Conservation (phyloP, 108 stramenopile species). For the Pseudonitzschia multiseries region DNA sequence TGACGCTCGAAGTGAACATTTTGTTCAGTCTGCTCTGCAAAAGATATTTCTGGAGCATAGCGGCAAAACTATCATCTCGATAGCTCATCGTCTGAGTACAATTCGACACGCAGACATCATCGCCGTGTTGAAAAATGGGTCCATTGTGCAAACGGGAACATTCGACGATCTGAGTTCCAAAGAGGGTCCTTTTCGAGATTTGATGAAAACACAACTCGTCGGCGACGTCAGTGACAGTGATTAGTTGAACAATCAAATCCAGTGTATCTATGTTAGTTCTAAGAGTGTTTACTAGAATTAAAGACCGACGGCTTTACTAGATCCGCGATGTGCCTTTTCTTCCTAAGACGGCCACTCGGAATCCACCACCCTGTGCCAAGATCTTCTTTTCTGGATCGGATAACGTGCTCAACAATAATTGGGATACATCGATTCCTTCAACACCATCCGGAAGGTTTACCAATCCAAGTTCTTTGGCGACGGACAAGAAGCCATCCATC, state of each 20-base stretch:
- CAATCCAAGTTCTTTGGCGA: constrained; percentile 34
- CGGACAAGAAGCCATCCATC: constrained; percentile 59
- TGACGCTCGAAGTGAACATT: constrained; percentile 87
- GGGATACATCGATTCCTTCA: constrained; percentile 8
- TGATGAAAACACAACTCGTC: constrained; percentile 51
- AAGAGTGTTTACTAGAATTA: neutral
- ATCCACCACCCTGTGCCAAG: constrained; percentile 11
- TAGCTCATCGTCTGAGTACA: constrained; percentile 87
- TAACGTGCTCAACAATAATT: neutral
- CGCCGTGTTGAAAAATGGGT: constrained; percentile 80
- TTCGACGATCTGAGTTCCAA: constrained; percentile 49
- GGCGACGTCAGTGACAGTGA: constrained; percentile 17
- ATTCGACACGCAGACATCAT: constrained; percentile 85
- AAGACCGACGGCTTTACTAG: neutral
- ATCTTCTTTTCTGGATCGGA: constrained; percentile 11
- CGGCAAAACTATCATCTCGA: constrained; percentile 79
- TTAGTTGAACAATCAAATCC: neutral
- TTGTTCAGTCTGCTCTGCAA: constrained; percentile 72
- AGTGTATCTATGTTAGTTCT: neutral
- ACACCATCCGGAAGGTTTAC: constrained; percentile 2
- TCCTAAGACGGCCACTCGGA: constrained; percentile 9
- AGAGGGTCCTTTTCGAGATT: constrained; percentile 43
- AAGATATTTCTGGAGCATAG: constrained; percentile 44
- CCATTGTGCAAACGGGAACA: constrained; percentile 78
- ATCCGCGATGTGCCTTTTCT: neutral